Conservation (phyloP, 441 rosid species). For the Viola pubescens region DNA sequence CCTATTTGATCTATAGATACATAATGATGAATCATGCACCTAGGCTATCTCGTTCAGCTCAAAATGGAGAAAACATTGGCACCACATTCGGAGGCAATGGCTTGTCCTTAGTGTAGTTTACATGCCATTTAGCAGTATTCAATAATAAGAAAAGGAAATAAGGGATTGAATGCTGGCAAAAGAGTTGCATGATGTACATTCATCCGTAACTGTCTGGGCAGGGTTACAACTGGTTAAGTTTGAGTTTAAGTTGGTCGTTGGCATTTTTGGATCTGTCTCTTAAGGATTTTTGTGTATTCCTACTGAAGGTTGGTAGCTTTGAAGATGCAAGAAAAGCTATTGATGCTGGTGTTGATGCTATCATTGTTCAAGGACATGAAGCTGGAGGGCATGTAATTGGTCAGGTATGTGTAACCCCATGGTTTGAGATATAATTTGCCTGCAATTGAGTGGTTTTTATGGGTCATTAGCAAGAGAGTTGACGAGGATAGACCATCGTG, state of each 20-base stretch:
- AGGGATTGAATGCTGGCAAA: neutral
- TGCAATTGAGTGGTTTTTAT: neutral
- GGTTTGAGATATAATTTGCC: neutral
- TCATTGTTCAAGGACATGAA: slow-evolving; percentile 82
- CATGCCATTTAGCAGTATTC: too few relatives aligned
- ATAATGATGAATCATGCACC: neutral
- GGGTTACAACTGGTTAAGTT: neutral
- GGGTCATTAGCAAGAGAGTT: neutral
- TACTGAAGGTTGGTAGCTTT: slow-evolving; percentile 54
- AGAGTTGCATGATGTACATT: neutral
- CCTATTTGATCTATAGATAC: neutral
- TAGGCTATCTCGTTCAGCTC: too few relatives aligned
- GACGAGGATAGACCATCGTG: neutral
- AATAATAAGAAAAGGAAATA: too few relatives aligned
- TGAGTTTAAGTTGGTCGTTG: slow-evolving; percentile 1
- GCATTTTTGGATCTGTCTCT: neutral
- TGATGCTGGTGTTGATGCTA: slow-evolving; percentile 60
- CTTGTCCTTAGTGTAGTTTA: too few relatives aligned
- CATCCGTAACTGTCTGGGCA: too few relatives aligned
- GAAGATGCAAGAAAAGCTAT: slow-evolving; percentile 61
- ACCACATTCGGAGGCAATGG: too few relatives aligned
- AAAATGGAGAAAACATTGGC: too few relatives aligned
- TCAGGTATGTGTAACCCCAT: slow-evolving; percentile 38
- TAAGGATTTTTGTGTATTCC: slow-evolving; percentile 3
- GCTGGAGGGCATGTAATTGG: slow-evolving; percentile 92